A percentile compares a stretch with the other conserved stretches of the same genome.
Evolutionary conservation across 2,329 filamentous ascomycete species (phyloP).

Genomic region (Cladosporium sp.): DNA sequence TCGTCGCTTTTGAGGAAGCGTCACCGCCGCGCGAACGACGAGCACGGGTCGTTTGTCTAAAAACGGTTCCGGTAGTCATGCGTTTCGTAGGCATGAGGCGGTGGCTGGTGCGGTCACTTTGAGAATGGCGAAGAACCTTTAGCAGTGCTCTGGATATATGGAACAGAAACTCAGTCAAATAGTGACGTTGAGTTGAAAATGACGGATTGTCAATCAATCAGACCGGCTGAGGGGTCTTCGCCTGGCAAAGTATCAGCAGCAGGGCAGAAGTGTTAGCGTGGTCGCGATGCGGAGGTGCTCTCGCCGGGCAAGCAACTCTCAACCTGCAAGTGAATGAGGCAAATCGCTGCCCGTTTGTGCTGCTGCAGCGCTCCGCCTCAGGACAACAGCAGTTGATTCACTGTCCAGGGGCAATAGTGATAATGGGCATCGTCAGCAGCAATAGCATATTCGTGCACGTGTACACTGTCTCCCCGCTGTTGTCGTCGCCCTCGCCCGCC

Average conservation of each 20-base stretch:
- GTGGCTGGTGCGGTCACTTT: neutral
- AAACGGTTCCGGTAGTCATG: neutral
- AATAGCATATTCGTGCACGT: no score
- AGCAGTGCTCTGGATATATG: no score
- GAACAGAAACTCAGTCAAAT: no score
- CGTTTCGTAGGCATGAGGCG: neutral
- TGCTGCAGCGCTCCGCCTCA: neutral
- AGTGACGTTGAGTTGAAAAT: neutral
- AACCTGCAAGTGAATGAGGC: neutral
- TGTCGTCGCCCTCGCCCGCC: no score
- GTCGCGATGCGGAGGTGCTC: conserved; percentile 3
- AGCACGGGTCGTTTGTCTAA: conserved; percentile 2
- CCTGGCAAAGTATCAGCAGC: neutral
- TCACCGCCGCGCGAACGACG: neutral
- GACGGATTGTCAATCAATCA: neutral
- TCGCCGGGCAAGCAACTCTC: neutral
- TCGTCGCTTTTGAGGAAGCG: neutral
- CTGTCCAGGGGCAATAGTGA: no score
- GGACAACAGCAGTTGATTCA: no score
- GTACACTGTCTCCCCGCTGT: no score
- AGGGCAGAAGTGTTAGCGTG: neutral
- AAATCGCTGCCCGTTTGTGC: neutral
- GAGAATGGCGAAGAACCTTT: no score
- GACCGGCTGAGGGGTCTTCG: neutral
- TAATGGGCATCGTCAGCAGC: no score